A percentile compares a stretch with the other conserved stretches of the same genome.
phyloP scores from a whole-genome alignment of 2,329 filamentous ascomycete genomes.

The Beauveria sp. region DNA sequence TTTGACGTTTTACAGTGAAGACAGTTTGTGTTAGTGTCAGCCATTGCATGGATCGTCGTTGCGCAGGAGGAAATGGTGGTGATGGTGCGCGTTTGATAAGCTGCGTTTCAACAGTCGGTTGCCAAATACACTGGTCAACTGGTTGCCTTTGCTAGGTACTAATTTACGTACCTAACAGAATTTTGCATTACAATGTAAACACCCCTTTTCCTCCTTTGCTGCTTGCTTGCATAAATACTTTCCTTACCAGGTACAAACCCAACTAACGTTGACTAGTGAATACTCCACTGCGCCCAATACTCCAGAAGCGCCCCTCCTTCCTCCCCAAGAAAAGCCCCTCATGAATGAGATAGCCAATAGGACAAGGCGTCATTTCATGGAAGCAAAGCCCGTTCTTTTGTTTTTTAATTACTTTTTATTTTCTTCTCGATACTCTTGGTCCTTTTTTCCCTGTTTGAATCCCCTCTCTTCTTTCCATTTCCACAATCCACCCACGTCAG shows the following conservation, averaged over 20 bases:
- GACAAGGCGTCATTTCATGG: background rate
- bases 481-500: background rate
- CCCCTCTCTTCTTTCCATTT: background rate
- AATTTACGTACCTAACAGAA: background rate
- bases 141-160: background rate
- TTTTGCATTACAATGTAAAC: background rate
- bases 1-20: background rate
- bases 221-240: no score
- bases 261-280: background rate
- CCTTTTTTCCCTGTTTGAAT: background rate
- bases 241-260: no score
- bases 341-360: background rate
- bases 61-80: background rate
- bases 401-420: background rate
- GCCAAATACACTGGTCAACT: background rate
- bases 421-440: background rate
- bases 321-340: background rate
- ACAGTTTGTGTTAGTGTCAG: background rate
- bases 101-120: background rate
- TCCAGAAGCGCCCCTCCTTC: background rate
- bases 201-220: no score
- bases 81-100: background rate
- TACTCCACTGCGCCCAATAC: background rate
- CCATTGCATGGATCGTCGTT: background rate
- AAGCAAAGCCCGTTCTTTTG: background rate